Conservation (phyloP, 163 green algal genomes). For the Volvox carteri region DNA sequence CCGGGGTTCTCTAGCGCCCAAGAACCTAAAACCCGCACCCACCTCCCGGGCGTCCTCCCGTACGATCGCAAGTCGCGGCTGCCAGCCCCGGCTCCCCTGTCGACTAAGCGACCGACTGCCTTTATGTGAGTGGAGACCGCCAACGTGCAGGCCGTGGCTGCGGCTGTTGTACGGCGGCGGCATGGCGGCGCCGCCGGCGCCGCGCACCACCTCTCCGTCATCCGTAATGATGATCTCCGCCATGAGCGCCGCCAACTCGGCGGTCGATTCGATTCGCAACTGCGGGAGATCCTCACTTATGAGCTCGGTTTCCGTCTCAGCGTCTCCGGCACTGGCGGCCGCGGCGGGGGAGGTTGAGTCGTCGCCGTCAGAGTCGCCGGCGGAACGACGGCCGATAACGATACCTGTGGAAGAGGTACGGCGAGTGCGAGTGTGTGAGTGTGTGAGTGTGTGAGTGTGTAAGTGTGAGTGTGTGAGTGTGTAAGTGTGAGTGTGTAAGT, state of each 20-base stretch:
- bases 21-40: not conserved
- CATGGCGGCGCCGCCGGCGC: not conserved
- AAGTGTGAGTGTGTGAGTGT: too few relatives aligned
- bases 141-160: constrained; percentile 9
- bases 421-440: too few relatives aligned
- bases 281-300: constrained; percentile 31
- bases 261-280: constrained; percentile 43
- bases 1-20: too few relatives aligned
- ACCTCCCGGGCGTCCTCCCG: constrained; percentile 51
- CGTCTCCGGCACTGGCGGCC: not conserved
- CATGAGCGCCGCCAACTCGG: constrained; percentile 47
- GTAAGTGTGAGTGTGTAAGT: too few relatives aligned
- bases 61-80: constrained; percentile 43
- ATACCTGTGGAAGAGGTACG: constrained; percentile 15
- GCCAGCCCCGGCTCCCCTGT: constrained; percentile 35
- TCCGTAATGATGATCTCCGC: constrained; percentile 53
- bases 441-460: too few relatives aligned
- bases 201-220: constrained; percentile 33
- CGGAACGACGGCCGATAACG: not conserved
- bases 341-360: not conserved
- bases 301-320: not conserved
- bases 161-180: constrained; percentile 18
- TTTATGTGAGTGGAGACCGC: not conserved
- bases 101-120: constrained; percentile 25
- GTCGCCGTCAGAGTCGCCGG: constrained; percentile 1